Evolutionary conservation across 1,284 basidiomycete genomes (phyloP).

Genomic region (Ganoderma lingzhi): DNA sequence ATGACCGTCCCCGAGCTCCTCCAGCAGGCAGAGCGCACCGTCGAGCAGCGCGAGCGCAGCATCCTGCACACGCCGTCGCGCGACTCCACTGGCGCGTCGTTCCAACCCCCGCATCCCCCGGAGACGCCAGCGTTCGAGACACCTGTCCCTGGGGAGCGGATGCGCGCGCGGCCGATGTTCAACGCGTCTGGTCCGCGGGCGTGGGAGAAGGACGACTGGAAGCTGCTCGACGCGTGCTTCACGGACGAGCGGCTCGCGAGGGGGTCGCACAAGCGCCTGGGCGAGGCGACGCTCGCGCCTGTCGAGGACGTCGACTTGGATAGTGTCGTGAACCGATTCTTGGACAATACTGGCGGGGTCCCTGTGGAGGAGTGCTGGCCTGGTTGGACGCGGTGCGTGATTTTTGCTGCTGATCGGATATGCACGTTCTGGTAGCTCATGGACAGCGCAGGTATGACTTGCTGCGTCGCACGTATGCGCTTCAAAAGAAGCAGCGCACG

Average conservation of each 20-base stretch:
- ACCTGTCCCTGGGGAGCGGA: slow-evolving; percentile 26
- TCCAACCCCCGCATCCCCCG: slow-evolving; percentile 22
- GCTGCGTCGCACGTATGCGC: slow-evolving; percentile 58
- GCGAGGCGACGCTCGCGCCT: slow-evolving; percentile 26
- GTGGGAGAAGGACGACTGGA: slow-evolving; percentile 81
- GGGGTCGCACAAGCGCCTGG: slow-evolving; percentile 43
- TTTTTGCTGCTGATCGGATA: slow-evolving; percentile 1
- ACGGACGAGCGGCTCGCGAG: slow-evolving; percentile 67
- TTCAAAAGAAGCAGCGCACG: slow-evolving; percentile 68
- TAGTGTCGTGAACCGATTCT: slow-evolving; percentile 28
- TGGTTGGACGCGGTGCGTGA: slow-evolving; percentile 60
- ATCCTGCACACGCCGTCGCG: slow-evolving; percentile 26
- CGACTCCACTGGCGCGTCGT: slow-evolving; percentile 11
- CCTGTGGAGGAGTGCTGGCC: slow-evolving; percentile 29
- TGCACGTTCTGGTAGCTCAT: slow-evolving; percentile 10
- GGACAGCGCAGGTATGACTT: slow-evolving; percentile 56
- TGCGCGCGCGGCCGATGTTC: slow-evolving; percentile 23
- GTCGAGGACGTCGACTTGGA: slow-evolving; percentile 31
- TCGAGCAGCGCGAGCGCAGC: slow-evolving; percentile 41
- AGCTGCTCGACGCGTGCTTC: slow-evolving; percentile 77
- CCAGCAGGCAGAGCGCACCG: slow-evolving; percentile 63
- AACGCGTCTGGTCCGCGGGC: slow-evolving; percentile 38
- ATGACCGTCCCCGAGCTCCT: slow-evolving; percentile 64
- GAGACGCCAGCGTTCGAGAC: slow-evolving; percentile 26
- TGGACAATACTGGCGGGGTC: slow-evolving; percentile 27